A percentile compares a stretch with the other conserved stretches of the same genome.
These are phyloP conservation scores for Pestalotiopsis sp. DNA, from an alignment of 2,329 filamentous ascomycete species.

Conservation along the genomic window DNA sequence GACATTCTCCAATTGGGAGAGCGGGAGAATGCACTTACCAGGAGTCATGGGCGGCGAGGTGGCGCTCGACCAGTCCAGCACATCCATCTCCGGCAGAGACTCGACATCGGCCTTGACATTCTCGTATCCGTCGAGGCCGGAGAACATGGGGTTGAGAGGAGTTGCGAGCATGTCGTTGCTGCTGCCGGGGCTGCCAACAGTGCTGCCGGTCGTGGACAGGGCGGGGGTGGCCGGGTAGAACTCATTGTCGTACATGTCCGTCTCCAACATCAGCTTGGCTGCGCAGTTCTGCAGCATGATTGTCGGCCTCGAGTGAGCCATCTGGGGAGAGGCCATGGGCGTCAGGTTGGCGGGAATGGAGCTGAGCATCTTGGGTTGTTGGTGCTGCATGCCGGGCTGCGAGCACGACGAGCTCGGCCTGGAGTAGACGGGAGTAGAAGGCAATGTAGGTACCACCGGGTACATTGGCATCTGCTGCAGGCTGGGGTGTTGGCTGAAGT, in stretches of 20 bases:
- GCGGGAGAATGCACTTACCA: slow-evolving; percentile 62
- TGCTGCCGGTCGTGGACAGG: slow-evolving; percentile 82
- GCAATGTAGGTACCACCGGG: slow-evolving; percentile 58
- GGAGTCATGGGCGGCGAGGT: slow-evolving; percentile 87
- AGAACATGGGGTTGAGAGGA: slow-evolving; percentile 80
- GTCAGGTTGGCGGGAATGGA: slow-evolving; percentile 67
- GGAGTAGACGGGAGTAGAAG: slow-evolving; percentile 65
- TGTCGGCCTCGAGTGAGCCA: slow-evolving; percentile 73
- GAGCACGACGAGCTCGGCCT: slow-evolving; percentile 67
- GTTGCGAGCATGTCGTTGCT: slow-evolving; percentile 73
- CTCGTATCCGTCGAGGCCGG: slow-evolving; percentile 67
- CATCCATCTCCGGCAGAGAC: slow-evolving; percentile 71
- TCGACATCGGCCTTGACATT: slow-evolving; percentile 73
- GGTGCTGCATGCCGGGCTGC: slow-evolving; percentile 43
- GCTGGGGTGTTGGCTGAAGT: slow-evolving; percentile 69
- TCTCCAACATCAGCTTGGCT: slow-evolving; percentile 68
- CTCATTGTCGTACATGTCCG: slow-evolving; percentile 66
- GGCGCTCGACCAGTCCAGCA: slow-evolving; percentile 74
- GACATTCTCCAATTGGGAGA: no score
- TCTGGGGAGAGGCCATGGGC: slow-evolving; percentile 74
- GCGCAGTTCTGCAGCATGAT: slow-evolving; percentile 47
- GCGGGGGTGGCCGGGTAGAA: slow-evolving; percentile 86
- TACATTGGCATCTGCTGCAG: slow-evolving; percentile 55
- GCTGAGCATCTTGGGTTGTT: slow-evolving; percentile 53
- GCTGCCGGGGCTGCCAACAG: slow-evolving; percentile 81